Evolutionary conservation across 495 filamentous ascomycete species (phyloP).

Genomic region (Penicillium cosmopolitanum): DNA sequence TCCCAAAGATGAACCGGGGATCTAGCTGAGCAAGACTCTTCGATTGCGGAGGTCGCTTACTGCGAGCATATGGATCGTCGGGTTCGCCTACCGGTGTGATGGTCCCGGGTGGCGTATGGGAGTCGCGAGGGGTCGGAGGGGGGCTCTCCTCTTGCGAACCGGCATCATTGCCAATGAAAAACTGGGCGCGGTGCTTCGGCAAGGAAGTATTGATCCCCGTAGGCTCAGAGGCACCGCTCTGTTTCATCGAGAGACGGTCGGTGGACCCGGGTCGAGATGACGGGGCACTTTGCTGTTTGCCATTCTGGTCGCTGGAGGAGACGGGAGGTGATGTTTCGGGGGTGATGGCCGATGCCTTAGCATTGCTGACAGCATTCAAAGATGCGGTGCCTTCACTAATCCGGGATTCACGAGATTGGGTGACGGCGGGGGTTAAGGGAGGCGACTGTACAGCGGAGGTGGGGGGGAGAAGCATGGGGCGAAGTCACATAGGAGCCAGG

Average conservation of each 20-base stretch:
- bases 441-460: slow-evolving; percentile 78
- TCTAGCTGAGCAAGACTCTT: slow-evolving; percentile 74
- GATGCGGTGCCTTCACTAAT: slow-evolving; percentile 31
- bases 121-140: slow-evolving; percentile 57
- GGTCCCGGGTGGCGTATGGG: slow-evolving; percentile 64
- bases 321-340: slow-evolving; percentile 46
- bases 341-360: slow-evolving; percentile 67
- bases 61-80: slow-evolving; percentile 88
- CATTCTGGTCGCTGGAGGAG: slow-evolving; percentile 33
- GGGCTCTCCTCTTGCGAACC: slow-evolving; percentile 55
- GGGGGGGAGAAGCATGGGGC: slow-evolving; percentile 50
- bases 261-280: slow-evolving; percentile 53
- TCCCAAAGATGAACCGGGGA: slow-evolving; percentile 80
- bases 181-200: slow-evolving; percentile 67
- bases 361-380: slow-evolving; percentile 40
- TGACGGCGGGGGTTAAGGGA: slow-evolving; percentile 84
- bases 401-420: slow-evolving; percentile 56
- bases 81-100: slow-evolving; percentile 80
- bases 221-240: slow-evolving; percentile 45
- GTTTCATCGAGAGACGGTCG: slow-evolving; percentile 39
- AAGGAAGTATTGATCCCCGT: slow-evolving; percentile 38
- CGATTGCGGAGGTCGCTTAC: slow-evolving; percentile 73
- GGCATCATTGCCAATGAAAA: slow-evolving; percentile 71
- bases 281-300: slow-evolving; percentile 37
- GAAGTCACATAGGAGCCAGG: slow-evolving; percentile 45